Evolutionary conservation across 1,284 basidiomycete species (phyloP), one percentile per base, ranked within the genome.

Genomic region (Fomitopsis palustris): DNA sequence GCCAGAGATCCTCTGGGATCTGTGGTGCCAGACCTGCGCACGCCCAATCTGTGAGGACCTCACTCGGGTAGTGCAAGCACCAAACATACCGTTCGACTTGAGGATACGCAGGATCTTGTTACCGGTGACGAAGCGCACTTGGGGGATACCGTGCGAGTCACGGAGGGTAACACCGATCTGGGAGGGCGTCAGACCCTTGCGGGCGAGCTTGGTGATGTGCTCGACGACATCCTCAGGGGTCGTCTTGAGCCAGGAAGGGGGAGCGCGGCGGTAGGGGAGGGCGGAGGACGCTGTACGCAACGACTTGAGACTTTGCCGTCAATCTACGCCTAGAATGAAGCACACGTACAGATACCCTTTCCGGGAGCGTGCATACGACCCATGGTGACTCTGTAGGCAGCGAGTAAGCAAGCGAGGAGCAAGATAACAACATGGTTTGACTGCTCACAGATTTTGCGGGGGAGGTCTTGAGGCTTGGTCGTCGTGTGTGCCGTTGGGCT

Each of bases 31-130:
- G 92, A 81, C 94, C 94, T 96, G 55, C 39, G 52, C 37, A 25
- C 52, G 38, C 51, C 55, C 55, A 54, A 47, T 31, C 7, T 29
- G 17, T 58, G 39, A 37, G 27, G 17, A n/a, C 42, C 55, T 51
- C 53, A 27, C 31, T 35, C 41, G 23, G n/a, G n/a, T n/a, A n/a
- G 37, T 39, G n/a, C 47, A 53, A 47, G 31, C 53, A 59, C 5
- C 43, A 41, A 45, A 77, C 87, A 77, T 75, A 94, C 95, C 94
- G 73, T 95, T 86, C 67, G 91, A 87, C 84, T 98, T 98, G 78
- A 98, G 85, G 82, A 98, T 95, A 84, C 96, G 90, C 70, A 98
- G 89, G 74, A 99, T 96, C 87, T 98, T 98, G 92, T 97, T 98
- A 75, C 96, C 96, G 62, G 96, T 98, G 73, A 98, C 92, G 78